A percentile compares a stretch with the other conserved stretches of the same genome.
Conservation (phyloP, 441 rosid genomes). For the Breynia disticha region DNA sequence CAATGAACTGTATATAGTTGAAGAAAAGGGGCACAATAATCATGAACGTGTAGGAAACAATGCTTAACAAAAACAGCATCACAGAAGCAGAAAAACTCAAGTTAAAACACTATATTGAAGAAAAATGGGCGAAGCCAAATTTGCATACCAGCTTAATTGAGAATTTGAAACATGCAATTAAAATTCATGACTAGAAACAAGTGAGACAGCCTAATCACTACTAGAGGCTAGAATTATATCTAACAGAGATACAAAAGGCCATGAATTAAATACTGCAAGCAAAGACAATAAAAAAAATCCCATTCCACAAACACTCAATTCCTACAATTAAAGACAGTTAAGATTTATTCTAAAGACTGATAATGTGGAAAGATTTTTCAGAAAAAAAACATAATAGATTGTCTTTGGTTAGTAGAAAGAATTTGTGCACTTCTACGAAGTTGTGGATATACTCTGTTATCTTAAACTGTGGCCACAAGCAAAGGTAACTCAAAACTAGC, state of each 20-base stretch:
- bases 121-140: background rate
- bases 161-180: background rate
- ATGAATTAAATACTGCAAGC: too few species aligned
- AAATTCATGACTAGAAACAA: background rate
- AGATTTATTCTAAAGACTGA: too few species aligned
- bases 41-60: background rate
- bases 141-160: background rate
- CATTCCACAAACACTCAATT: too few species aligned
- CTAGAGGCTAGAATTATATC: too few species aligned
- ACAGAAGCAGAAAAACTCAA: too few species aligned
- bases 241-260: too few species aligned
- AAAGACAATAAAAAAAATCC: too few species aligned
- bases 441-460: background rate
- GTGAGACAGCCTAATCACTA: too few species aligned
- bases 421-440: background rate
- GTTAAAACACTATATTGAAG: too few species aligned
- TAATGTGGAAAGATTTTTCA: too few species aligned
- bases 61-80: too few species aligned
- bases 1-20: slow-evolving; percentile 46
- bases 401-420: background rate
- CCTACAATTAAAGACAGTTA: too few species aligned
- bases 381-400: background rate
- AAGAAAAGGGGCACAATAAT: background rate
- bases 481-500: background rate
- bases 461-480: background rate